Base-by-base conservation (phyloP, 257 asterid species). In the Fraxinus anomala region DNA sequence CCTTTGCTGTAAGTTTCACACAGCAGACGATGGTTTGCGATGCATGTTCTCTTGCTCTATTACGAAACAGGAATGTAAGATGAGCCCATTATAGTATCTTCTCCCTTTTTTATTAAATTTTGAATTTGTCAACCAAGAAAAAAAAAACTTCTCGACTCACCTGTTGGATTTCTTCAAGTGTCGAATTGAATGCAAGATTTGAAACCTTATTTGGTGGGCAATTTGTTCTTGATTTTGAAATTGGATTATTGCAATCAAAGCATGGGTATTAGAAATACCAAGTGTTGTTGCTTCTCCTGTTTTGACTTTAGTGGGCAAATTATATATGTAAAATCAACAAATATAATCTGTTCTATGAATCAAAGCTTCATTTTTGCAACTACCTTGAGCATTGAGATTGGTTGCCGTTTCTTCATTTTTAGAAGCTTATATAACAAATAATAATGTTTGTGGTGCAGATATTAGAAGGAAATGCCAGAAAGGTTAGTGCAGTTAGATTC, bases 401-500 rank as follows among this genome's bases (percentile, higher is more conserved):
- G 68, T 63, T 47, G 16, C 59, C 59, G 68, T 39, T 73, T 16
- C 56, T 54, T 70, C 6, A 14, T 67, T 14, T 49, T 63, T 63
- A 8, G 34, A 23, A 31, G 28, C 21, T 23, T 63, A 16, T 72
- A 16, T 76, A 40, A 79, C 31, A 37, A 28, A 72, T 69, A 36
- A 67, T 84, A 3, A 54, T 71, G 33, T 75, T 63, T 5, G 47
- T 80, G 75, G 61, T 86, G 91, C 87, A 92, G 99, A 91, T 95
- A 88, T 85, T 96, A 70, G 98, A 96, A 21, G 99, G 99, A 83
- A 89, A 96, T 80, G 98, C 97, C 14, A 89, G 99, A 86, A 96
- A 96, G 86, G 97, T 96, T 47, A 89, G 97, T 66, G 96, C 99
- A 4, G 97, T 92, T 74, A 85, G 99, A 54, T 96, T 96, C 83